Percentiles rank a stretch among this genome's conserved stretches.
These are phyloP conservation scores for Mycosphaerella sp. DNA, from an alignment of 2,329 filamentous ascomycete genomes.

Conservation along the genomic window DNA sequence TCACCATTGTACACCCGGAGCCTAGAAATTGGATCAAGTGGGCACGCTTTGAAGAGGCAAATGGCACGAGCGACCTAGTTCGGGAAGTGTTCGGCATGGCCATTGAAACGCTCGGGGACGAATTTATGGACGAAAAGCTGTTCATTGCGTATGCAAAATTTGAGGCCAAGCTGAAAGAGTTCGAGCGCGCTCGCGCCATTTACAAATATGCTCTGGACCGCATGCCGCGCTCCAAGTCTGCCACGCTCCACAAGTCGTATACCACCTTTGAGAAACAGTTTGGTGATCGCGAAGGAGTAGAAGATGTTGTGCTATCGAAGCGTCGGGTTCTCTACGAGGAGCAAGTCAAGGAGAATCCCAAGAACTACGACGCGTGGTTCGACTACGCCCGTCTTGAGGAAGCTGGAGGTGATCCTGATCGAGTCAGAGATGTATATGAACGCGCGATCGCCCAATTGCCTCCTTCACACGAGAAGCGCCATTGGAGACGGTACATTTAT, in stretches of 20 bases:
- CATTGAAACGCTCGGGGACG: slow-evolving; percentile 83
- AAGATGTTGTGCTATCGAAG: slow-evolving; percentile 94
- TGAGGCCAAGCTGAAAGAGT: slow-evolving; percentile 90
- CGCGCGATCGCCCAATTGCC: slow-evolving; percentile 92
- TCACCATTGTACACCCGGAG: slow-evolving; percentile 88
- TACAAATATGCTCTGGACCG: slow-evolving; percentile 96
- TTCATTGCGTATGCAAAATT: slow-evolving; percentile 96
- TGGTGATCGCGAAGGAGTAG: slow-evolving; percentile 85
- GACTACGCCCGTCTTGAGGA: slow-evolving; percentile 92
- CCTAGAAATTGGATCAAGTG: slow-evolving; percentile 98
- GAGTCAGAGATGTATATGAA: slow-evolving; percentile 89
- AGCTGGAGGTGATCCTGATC: slow-evolving; percentile 70
- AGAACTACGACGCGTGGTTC: slow-evolving; percentile 97
- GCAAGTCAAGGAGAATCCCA: slow-evolving; percentile 84
- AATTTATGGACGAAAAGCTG: slow-evolving; percentile 91
- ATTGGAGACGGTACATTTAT: slow-evolving; percentile 97
- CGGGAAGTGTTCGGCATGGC: slow-evolving; percentile 85
- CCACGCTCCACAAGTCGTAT: slow-evolving; percentile 82
- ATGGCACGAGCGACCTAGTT: slow-evolving; percentile 83
- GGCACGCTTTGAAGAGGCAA: slow-evolving; percentile 95
- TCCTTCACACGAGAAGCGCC: slow-evolving; percentile 90
- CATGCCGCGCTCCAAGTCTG: slow-evolving; percentile 78
- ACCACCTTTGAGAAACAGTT: slow-evolving; percentile 98
- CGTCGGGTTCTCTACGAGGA: slow-evolving; percentile 90
- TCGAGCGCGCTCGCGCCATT: slow-evolving; percentile 86